Percentiles rank a stretch among this genome's conserved stretches.
Conservation (phyloP, 2,329 filamentous ascomycete genomes). For the Lasiodiplodia gonubiensis region DNA sequence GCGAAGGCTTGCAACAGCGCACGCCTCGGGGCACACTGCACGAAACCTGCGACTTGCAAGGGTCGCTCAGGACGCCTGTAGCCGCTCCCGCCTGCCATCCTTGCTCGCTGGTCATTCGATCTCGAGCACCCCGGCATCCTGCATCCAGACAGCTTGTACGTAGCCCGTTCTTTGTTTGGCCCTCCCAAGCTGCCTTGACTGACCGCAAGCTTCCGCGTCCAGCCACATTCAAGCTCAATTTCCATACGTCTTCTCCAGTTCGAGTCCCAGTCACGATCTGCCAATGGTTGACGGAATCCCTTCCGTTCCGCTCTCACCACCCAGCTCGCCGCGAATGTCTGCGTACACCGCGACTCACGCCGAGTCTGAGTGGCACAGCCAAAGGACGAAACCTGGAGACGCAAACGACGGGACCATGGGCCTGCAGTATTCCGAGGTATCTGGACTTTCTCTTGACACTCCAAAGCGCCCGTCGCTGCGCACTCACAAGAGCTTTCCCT, state of each 20-base stretch:
- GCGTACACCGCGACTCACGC: slow-evolving; percentile 50
- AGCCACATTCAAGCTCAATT: slow-evolving; percentile 17
- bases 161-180: slow-evolving; percentile 23
- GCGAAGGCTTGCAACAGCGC: slow-evolving; percentile 28
- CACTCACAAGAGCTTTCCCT: slow-evolving; percentile 53
- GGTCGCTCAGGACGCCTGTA: slow-evolving; percentile 28
- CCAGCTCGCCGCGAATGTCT: slow-evolving; percentile 58
- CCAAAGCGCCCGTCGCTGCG: slow-evolving; percentile 47
- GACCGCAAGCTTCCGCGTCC: slow-evolving; percentile 24
- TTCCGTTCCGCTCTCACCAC: slow-evolving; percentile 56
- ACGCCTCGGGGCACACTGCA: slow-evolving; percentile 29
- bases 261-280: slow-evolving; percentile 11
- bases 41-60: slow-evolving; percentile 28
- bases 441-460: slow-evolving; percentile 44
- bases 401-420: slow-evolving; percentile 46
- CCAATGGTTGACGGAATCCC: slow-evolving; percentile 53
- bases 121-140: slow-evolving; percentile 27
- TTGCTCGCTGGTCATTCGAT: slow-evolving; percentile 29
- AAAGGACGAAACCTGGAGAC: slow-evolving; percentile 45
- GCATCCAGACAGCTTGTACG: slow-evolving; percentile 26
- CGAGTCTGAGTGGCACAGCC: slow-evolving; percentile 53
- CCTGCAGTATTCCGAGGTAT: slow-evolving; percentile 44
- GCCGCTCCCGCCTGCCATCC: slow-evolving; percentile 28
- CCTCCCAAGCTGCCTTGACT: slow-evolving; percentile 23
- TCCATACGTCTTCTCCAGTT: slow-evolving; percentile 15